These are phyloP conservation scores for Rhizopogon rudus DNA, from an alignment of 768 basidiomycete species.

Conservation along the genomic window DNA sequence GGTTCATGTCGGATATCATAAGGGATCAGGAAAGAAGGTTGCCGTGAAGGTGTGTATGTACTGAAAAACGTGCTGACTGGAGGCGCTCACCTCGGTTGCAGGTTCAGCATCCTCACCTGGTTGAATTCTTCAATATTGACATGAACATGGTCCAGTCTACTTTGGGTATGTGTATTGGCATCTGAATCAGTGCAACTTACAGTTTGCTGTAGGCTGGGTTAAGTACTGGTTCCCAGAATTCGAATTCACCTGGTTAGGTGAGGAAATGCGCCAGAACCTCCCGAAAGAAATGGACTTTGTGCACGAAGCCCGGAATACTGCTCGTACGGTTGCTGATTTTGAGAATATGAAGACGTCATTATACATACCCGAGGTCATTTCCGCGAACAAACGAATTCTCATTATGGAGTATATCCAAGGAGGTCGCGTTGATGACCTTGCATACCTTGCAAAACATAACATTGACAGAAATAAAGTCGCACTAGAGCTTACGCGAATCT, in stretches of 20 bases:
- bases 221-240: slow-evolving; percentile 95
- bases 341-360: slow-evolving; percentile 65
- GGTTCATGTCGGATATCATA: slow-evolving; percentile 81
- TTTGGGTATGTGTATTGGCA: slow-evolving; percentile 39
- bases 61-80: not conserved
- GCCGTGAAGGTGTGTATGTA: slow-evolving; percentile 71
- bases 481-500: slow-evolving; percentile 85
- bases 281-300: slow-evolving; percentile 95
- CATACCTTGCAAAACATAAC: slow-evolving; percentile 70
- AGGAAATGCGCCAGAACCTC: slow-evolving; percentile 91
- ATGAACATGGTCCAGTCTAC: slow-evolving; percentile 80
- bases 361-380: slow-evolving; percentile 82
- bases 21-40: slow-evolving; percentile 64
- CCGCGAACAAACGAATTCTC: slow-evolving; percentile 77
- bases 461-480: slow-evolving; percentile 96
- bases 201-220: slow-evolving; percentile 57
- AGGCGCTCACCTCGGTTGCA: slow-evolving; percentile 20
- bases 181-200: not conserved
- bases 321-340: slow-evolving; percentile 69
- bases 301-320: slow-evolving; percentile 85
- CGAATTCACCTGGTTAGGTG: slow-evolving; percentile 89
- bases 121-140: slow-evolving; percentile 90
- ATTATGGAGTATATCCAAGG: slow-evolving; percentile 96
- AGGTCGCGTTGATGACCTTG: slow-evolving; percentile 81
- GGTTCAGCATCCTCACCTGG: slow-evolving; percentile 90